These are phyloP conservation scores for Cryptococcus jaspeensis DNA, from an alignment of 1,284 basidiomycete species.

Conservation along the genomic window DNA sequence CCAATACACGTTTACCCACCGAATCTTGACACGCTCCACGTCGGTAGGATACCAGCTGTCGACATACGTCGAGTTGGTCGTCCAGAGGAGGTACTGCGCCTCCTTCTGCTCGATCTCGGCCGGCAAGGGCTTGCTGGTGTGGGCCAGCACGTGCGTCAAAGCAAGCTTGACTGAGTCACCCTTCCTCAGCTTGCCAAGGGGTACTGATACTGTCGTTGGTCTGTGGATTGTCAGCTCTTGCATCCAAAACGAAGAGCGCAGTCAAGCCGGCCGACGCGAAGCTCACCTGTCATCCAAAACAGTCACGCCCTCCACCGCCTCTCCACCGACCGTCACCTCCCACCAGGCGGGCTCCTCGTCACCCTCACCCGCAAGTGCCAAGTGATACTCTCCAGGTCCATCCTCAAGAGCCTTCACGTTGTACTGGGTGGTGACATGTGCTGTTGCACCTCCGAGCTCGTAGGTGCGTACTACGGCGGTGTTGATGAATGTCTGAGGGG, in stretches of 20 bases:
- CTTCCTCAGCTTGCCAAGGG: conserved; percentile 44
- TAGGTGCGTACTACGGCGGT: conserved; percentile 79
- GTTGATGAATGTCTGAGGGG: conserved; percentile 66
- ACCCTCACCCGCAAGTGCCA: conserved; percentile 67
- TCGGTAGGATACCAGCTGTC: conserved; percentile 78
- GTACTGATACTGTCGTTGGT: conserved; percentile 35
- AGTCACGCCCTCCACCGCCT: conserved; percentile 55
- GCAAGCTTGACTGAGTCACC: conserved; percentile 70
- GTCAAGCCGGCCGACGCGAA: not conserved
- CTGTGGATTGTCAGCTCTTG: conserved; percentile 33
- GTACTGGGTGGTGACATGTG: conserved; percentile 82
- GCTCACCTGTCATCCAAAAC: conserved; percentile 24
- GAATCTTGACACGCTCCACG: conserved; percentile 79
- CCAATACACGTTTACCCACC: conserved; percentile 57
- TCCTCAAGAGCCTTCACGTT: conserved; percentile 70
- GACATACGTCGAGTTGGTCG: conserved; percentile 63
- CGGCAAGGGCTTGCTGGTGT: conserved; percentile 74
- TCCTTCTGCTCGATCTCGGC: conserved; percentile 70
- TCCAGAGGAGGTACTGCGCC: conserved; percentile 76
- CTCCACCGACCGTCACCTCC: conserved; percentile 64
- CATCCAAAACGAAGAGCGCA: not conserved
- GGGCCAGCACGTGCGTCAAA: conserved; percentile 70
- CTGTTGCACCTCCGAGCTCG: conserved; percentile 81
- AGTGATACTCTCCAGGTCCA: conserved; percentile 63
- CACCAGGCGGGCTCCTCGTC: conserved; percentile 70